A percentile compares a stretch with the other conserved stretches of the same genome.
Evolutionary conservation across 73 alveolate genomes (phyloP).

Genomic region (Paramecium octaurelia): DNA sequence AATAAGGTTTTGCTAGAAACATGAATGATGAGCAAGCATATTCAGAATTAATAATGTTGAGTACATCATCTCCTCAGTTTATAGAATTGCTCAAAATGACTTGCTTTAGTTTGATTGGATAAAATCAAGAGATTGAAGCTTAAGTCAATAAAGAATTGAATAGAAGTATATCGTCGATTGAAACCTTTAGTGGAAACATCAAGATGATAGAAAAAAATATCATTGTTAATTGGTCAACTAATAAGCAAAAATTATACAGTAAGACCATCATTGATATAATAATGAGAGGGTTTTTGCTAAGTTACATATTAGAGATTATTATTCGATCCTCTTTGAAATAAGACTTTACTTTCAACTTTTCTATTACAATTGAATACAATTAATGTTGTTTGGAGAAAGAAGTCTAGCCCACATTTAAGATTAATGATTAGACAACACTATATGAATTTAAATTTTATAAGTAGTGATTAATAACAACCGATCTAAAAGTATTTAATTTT

Average conservation of each 20-base stretch:
- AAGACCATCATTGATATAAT: not conserved
- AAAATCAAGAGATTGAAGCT: not conserved
- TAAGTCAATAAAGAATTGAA: not conserved
- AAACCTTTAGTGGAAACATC: not conserved
- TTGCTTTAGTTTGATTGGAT: not conserved
- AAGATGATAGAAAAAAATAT: not conserved
- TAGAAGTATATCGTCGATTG: not conserved
- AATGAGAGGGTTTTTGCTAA: not conserved
- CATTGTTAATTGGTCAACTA: not conserved
- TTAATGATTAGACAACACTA: not conserved
- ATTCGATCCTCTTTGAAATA: not conserved
- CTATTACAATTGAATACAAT: not conserved
- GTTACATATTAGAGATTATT: not conserved
- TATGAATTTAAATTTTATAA: not conserved
- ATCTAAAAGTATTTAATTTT: too few species aligned
- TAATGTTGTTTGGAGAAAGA: not conserved
- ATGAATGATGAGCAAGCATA: not conserved
- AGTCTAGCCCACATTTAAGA: not conserved
- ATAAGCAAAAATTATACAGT: not conserved
- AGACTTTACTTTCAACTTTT: not conserved
- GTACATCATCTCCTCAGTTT: not conserved
- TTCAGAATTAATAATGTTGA: not conserved
- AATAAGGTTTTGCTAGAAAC: not conserved
- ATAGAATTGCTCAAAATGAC: not conserved
- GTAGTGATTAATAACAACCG: not conserved